Evolutionary conservation across 2,329 filamentous ascomycete species (phyloP).

Genomic region (Didymella lethalis): DNA sequence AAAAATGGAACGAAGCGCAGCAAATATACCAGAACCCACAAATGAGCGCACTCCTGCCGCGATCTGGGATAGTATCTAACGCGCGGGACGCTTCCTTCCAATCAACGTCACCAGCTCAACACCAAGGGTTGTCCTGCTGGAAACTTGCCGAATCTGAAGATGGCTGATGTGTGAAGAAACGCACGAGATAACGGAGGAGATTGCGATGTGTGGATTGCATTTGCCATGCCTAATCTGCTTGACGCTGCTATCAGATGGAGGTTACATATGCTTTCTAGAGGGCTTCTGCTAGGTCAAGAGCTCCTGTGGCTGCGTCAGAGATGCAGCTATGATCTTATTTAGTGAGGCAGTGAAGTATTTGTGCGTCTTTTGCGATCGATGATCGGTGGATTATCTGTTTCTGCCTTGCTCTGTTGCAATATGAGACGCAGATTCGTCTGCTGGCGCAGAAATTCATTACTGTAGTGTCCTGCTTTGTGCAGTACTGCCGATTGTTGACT

Average conservation of each 20-base stretch:
- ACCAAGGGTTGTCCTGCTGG: slow-evolving; percentile 8
- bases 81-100: background rate
- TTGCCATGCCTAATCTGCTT: background rate
- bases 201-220: background rate
- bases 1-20: background rate
- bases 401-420: background rate
- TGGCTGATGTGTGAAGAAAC: background rate
- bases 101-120: background rate
- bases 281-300: background rate
- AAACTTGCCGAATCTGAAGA: background rate
- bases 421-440: background rate
- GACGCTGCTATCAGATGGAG: background rate
- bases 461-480: no score
- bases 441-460: no score
- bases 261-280: background rate
- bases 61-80: background rate
- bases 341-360: background rate
- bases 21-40: background rate
- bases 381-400: background rate
- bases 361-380: background rate
- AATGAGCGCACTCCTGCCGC: background rate
- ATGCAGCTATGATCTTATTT: background rate
- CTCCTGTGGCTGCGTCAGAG: background rate
- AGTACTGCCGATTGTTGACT: no score
- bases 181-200: background rate